phyloP scores from a whole-genome alignment of 2,329 filamentous ascomycete genomes.

The Akanthomyces uredinophilus region DNA sequence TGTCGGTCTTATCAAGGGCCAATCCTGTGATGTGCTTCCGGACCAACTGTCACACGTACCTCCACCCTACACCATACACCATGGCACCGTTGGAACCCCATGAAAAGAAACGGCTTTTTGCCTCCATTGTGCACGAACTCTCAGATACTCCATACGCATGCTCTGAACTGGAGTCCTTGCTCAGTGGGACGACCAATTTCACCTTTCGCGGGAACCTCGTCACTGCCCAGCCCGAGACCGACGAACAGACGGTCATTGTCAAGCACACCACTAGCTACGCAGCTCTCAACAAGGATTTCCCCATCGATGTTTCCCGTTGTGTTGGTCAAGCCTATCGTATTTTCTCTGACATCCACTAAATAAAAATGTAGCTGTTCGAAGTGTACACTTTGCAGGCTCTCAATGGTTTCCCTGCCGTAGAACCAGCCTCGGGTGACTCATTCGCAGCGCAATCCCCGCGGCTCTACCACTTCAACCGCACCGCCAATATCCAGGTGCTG shows the following conservation, averaged over 20 bases:
- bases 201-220: not conserved
- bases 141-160: not conserved
- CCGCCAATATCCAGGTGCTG: not conserved
- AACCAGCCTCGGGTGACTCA: not conserved
- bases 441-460: not conserved
- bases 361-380: not conserved
- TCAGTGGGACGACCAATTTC: constrained; percentile 3
- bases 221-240: not conserved
- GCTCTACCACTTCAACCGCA: not conserved
- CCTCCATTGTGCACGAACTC: not conserved
- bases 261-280: not conserved
- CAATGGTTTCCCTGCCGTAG: not conserved
- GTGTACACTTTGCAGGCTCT: not conserved
- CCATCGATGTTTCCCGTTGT: constrained; percentile 1
- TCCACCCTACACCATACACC: not conserved
- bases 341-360: not conserved
- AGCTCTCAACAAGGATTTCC: not conserved
- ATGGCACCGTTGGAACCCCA: not conserved
- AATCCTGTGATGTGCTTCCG: not conserved
- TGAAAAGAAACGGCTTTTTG: not conserved
- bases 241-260: not conserved
- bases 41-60: not conserved
- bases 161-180: not conserved
- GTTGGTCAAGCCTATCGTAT: not conserved
- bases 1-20: not conserved